A percentile compares a stretch with the other conserved stretches of the same genome.
phyloP scores from a whole-genome alignment of 2,329 filamentous ascomycete genomes.

The Cephalotrichum gorgonifer region DNA sequence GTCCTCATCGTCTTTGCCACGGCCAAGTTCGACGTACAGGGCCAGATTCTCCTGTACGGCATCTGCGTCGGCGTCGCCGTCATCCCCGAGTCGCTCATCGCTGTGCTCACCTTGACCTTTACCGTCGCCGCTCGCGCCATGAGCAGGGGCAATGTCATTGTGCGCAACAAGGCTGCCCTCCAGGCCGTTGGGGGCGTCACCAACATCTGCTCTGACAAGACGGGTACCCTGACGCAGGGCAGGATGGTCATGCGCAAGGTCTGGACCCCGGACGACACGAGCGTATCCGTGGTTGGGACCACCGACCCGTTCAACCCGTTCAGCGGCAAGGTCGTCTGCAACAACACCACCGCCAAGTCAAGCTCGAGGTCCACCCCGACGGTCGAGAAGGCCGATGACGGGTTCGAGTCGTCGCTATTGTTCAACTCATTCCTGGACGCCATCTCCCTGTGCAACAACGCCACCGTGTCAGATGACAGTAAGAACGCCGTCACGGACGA shows the following conservation, averaged over 20 bases:
- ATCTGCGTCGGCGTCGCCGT: constrained; percentile 53
- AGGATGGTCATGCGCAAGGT: constrained; percentile 57
- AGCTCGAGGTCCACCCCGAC: constrained; percentile 12
- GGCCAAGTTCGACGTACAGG: constrained; percentile 39
- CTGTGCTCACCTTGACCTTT: constrained; percentile 62
- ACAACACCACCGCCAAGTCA: constrained; percentile 23
- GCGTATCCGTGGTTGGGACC: constrained; percentile 41
- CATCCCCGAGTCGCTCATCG: constrained; percentile 57
- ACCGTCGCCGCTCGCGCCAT: constrained; percentile 55
- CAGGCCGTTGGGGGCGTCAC: constrained; percentile 62
- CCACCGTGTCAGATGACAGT: constrained; percentile 35
- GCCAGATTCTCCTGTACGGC: constrained; percentile 50
- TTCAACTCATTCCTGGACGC: constrained; percentile 41
- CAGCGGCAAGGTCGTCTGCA: constrained; percentile 40
- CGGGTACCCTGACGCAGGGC: constrained; percentile 55
- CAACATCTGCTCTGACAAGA: constrained; percentile 62
- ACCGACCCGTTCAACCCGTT: constrained; percentile 52
- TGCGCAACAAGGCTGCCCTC: constrained; percentile 53
- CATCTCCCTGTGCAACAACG: constrained; percentile 53
- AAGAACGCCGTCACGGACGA: constrained; percentile 10
- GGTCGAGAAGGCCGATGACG: constrained; percentile 14
- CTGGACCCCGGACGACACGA: constrained; percentile 45
- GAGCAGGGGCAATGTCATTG: constrained; percentile 54
- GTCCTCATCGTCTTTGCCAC: constrained; percentile 53
- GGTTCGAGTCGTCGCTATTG: constrained; percentile 13